These are phyloP conservation scores for Hypoxylon lienhwacheense DNA, from an alignment of 495 filamentous ascomycete genomes.

Conservation along the genomic window DNA sequence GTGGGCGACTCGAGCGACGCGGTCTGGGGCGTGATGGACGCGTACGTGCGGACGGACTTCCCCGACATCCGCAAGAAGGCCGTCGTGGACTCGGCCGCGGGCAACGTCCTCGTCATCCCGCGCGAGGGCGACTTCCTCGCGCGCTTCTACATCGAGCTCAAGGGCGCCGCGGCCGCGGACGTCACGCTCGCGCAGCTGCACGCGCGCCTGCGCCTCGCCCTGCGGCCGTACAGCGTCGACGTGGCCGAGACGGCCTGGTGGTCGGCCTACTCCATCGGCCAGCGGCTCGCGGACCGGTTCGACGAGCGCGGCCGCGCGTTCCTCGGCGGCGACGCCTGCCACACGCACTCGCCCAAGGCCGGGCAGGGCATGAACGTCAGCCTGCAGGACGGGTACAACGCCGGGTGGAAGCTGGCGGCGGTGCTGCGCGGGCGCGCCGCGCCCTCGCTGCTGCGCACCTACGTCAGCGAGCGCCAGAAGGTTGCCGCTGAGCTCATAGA, in stretches of 20 bases:
- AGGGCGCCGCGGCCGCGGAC: constrained; percentile 32
- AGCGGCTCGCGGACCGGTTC: constrained; percentile 60
- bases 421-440: constrained; percentile 61
- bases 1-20: constrained; percentile 71
- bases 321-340: constrained; percentile 69
- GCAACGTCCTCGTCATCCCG: constrained; percentile 64
- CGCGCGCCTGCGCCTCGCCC: constrained; percentile 57
- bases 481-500: constrained; percentile 73
- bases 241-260: constrained; percentile 58
- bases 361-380: constrained; percentile 76
- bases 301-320: constrained; percentile 60
- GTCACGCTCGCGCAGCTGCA: constrained; percentile 63
- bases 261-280: constrained; percentile 66
- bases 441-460: constrained; percentile 64
- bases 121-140: constrained; percentile 64
- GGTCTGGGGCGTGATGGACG: constrained; percentile 77
- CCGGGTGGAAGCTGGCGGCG: constrained; percentile 77
- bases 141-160: constrained; percentile 65
- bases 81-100: constrained; percentile 56
- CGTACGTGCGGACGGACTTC: constrained; percentile 73
- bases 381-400: constrained; percentile 60
- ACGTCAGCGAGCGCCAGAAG: constrained; percentile 66
- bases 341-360: constrained; percentile 73
- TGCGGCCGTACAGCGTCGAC: constrained; percentile 53
- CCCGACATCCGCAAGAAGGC: constrained; percentile 69